These are phyloP conservation scores for Solanum virginianum DNA, from an alignment of 257 asterid species.

Conservation along the genomic window DNA sequence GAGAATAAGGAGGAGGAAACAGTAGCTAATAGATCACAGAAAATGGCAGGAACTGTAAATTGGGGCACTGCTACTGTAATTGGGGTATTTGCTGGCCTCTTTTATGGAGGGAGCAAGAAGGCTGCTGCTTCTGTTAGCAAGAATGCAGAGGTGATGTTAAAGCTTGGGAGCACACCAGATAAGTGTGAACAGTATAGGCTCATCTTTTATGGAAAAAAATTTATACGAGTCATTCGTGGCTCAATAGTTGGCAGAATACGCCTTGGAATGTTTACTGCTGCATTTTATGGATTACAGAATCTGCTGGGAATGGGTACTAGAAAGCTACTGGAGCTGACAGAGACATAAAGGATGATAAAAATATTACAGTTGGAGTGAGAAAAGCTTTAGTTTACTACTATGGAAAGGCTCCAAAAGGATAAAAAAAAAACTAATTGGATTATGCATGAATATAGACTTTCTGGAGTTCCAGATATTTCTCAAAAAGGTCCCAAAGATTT, in stretches of 20 bases:
- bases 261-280: constrained; percentile 92
- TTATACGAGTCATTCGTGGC: constrained; percentile 80
- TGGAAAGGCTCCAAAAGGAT: too few species aligned
- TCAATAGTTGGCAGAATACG: constrained; percentile 93
- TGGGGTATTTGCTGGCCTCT: constrained; percentile 87
- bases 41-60: constrained; percentile 65
- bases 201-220: constrained; percentile 94
- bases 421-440: too few species aligned
- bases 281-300: constrained; percentile 77
- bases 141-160: constrained; percentile 93
- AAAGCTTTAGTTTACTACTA: too few species aligned
- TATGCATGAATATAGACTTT: too few species aligned
- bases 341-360: too few species aligned
- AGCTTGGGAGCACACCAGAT: constrained; percentile 94
- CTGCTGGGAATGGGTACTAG: too few species aligned
- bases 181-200: constrained; percentile 92
- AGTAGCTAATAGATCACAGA: constrained; percentile 7
- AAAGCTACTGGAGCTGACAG: too few species aligned
- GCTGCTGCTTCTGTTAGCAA: constrained; percentile 96
- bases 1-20: background rate
- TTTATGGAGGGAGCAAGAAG: constrained; percentile 97
- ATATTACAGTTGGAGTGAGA: too few species aligned
- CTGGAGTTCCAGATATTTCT: too few species aligned
- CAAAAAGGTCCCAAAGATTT: too few species aligned
- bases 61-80: constrained; percentile 89